phyloP scores from a whole-genome alignment of 805 yeast species.

The Teunomyces cretensis region DNA sequence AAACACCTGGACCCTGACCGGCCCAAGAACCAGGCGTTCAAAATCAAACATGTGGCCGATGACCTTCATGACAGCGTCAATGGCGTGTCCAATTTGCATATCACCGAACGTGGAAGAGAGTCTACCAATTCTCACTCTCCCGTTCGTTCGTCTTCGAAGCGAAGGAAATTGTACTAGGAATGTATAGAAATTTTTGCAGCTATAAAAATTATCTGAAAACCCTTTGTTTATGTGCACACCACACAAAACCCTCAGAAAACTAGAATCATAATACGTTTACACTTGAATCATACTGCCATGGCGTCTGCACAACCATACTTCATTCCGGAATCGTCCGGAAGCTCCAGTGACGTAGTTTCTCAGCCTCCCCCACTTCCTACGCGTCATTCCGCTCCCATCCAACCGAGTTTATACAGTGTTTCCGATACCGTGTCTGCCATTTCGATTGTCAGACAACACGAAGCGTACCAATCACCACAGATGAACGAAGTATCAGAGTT shows the following conservation, averaged over 20 bases:
- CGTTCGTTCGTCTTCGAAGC: slow-evolving; percentile 6
- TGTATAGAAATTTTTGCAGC: neutral
- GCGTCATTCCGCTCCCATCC: neutral
- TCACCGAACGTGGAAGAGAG: slow-evolving; percentile 3
- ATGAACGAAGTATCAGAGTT: slow-evolving; percentile 29
- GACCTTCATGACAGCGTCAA: slow-evolving; percentile 16
- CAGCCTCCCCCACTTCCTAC: slow-evolving; percentile 1
- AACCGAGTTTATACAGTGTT: slow-evolving; percentile 10
- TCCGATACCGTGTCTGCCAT: slow-evolving; percentile 22
- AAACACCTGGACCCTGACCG: slow-evolving; percentile 4
- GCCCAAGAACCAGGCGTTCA: slow-evolving; percentile 17
- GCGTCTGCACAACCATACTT: slow-evolving; percentile 3
- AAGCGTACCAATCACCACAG: slow-evolving; percentile 21
- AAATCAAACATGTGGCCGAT: slow-evolving; percentile 17
- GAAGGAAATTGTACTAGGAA: slow-evolving; percentile 6
- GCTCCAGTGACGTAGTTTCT: neutral
- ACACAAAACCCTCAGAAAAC: neutral
- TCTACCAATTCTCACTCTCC: neutral
- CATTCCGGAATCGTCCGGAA: slow-evolving; percentile 4
- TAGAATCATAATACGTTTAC: slow-evolving; percentile 1
- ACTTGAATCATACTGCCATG: neutral
- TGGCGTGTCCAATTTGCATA: slow-evolving; percentile 14
- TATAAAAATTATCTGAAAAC: neutral
- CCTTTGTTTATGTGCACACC: slow-evolving; percentile 2
- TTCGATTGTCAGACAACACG: slow-evolving; percentile 23